phyloP scores from a whole-genome alignment of 345 rosid genomes.

The Pugionium dolabratum region DNA sequence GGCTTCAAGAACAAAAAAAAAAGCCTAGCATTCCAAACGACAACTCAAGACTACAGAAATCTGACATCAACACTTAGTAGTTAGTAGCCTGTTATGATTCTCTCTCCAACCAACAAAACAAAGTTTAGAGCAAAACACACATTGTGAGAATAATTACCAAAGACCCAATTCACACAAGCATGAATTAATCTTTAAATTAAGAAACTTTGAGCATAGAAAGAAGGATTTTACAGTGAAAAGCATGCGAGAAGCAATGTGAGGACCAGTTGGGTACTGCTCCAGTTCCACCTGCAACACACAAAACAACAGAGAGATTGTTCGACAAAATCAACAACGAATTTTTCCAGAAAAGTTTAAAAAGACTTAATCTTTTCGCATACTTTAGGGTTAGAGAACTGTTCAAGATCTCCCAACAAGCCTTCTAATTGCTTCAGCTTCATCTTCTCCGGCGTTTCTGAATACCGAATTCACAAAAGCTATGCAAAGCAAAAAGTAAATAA shows the following conservation, averaged over 20 bases:
- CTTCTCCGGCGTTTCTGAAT: conserved; percentile 31
- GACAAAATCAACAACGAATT: neutral
- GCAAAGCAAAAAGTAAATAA: neutral
- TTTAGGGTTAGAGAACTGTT: conserved; percentile 79
- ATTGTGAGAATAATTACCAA: neutral
- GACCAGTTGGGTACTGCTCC: conserved; percentile 95
- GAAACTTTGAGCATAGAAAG: conserved; percentile 12
- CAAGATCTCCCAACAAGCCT: conserved; percentile 67
- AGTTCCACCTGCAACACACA: conserved; percentile 64
- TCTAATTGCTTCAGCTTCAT: conserved; percentile 96
- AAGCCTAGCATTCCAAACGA: conserved; percentile 1
- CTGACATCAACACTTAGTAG: conserved; percentile 2
- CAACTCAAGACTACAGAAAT: neutral
- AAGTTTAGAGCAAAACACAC: neutral
- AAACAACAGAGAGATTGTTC: conserved; percentile 4
- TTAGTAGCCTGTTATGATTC: neutral
- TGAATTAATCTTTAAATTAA: neutral
- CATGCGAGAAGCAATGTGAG: conserved; percentile 97
- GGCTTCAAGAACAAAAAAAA: conserved; percentile 6
- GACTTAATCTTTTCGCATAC: conserved; percentile 32
- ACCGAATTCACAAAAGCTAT: neutral
- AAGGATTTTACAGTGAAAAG: conserved; percentile 61
- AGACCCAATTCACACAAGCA: conserved; percentile 6
- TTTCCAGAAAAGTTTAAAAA: neutral
- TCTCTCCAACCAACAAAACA: neutral